phyloP scores from a whole-genome alignment of 1,284 basidiomycete species.

The Macrocystidia cucumis region DNA sequence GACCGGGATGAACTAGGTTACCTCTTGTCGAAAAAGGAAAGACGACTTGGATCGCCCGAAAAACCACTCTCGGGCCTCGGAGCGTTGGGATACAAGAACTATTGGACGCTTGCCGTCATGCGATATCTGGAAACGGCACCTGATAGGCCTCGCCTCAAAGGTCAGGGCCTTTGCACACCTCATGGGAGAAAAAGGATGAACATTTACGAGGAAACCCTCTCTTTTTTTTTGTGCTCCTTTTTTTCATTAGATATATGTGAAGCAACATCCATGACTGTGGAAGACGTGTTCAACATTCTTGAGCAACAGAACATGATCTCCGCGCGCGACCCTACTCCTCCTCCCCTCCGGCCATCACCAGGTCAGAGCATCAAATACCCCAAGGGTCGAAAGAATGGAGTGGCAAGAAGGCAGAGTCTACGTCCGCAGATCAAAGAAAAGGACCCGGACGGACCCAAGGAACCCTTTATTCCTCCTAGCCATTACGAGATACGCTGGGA shows the following conservation, averaged over 20 bases:
- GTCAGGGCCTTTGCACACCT: constrained; percentile 36
- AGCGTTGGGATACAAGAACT: constrained; percentile 87
- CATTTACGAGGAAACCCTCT: constrained; percentile 5
- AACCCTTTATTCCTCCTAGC: constrained; percentile 60
- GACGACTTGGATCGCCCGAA: constrained; percentile 82
- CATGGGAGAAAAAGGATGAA: too few species aligned
- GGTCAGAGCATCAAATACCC: constrained; percentile 68
- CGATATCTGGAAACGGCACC: constrained; percentile 64
- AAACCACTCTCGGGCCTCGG: constrained; percentile 90
- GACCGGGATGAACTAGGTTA: constrained; percentile 62
- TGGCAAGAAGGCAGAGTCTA: constrained; percentile 54
- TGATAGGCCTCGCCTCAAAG: constrained; percentile 64
- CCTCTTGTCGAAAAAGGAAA: constrained; percentile 92
- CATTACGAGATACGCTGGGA: constrained; percentile 79
- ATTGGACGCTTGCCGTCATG: constrained; percentile 93
- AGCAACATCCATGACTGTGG: constrained; percentile 86
- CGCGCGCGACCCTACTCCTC: constrained; percentile 40
- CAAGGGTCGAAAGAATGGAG: constrained; percentile 62
- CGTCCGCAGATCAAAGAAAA: constrained; percentile 45
- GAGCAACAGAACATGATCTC: constrained; percentile 74
- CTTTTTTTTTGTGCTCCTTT: constrained; percentile 2
- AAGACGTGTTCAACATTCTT: constrained; percentile 84
- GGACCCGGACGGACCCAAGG: constrained; percentile 35
- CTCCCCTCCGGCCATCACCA: constrained; percentile 54
- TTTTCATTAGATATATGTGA: constrained; percentile 86